Evolutionary conservation across 257 asterid species (phyloP), one percentile per base, ranked within the genome.

Genomic region (Ilex asprella): DNA sequence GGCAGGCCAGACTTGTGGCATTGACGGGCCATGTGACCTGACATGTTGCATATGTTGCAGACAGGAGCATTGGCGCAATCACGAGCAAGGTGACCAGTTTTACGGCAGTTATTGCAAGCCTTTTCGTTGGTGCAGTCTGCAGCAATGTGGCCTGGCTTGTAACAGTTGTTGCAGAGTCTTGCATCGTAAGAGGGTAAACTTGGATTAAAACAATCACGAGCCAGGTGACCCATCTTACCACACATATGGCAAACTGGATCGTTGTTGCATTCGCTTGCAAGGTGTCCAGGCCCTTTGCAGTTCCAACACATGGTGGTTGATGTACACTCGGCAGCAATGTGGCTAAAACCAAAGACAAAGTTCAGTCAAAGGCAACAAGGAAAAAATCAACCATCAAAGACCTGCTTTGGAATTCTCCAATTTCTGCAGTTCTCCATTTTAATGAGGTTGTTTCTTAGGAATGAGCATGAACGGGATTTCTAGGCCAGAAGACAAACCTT

Each of bases 61-160:
- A 84, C 85, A 12, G 91, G 87, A 12, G 81, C 87, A 50, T 79
- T 71, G 47, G 55, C 74, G 66, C 87, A 84, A 39, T 84, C 91
- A 58, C 82, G 87, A 1, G 91, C 85, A 27, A 81, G 58, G 70
- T 76, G 77, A 60, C 90, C 90, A 14, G 86, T 71, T 70, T 80
- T 76, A 72, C 90, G 62, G 52, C 90, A 83, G 57, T 80, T 83
- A 66, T 80, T 83, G 79, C 86, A 83, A 6, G 84, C 90, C 71
- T 78, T 83, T 57, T 73, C 86, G 29, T 83, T 80, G 6, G 82
- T 80, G 68, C 83, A 78, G 56, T 74, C 80, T 11, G 64, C 70
- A 56, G 80, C 80, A 59, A 67, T 51, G 32, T 78, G 83, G 16
- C 83, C 83, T 64, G 68, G 78, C 68, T 78, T 78, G 73, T 60